Conservation (phyloP, 2,329 filamentous ascomycete species). For the Colletotrichum sp. region DNA sequence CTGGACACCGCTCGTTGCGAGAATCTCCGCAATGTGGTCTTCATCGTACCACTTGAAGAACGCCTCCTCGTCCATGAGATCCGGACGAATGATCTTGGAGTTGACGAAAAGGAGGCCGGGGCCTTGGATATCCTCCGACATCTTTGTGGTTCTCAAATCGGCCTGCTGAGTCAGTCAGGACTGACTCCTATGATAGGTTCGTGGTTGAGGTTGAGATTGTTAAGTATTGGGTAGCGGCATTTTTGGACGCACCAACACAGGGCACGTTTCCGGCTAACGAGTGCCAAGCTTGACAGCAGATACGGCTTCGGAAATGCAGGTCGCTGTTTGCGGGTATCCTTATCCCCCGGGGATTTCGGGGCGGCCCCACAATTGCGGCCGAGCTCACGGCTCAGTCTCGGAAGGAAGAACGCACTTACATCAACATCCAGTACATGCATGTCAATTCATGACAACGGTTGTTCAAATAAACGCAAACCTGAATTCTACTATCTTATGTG, state of each 20-base stretch:
- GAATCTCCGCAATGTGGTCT: not conserved
- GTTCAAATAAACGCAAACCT: not conserved
- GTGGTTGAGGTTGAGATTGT: not conserved
- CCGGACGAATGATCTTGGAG: not conserved
- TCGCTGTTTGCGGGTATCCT: not conserved
- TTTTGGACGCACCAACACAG: not conserved
- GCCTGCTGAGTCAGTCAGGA: not conserved
- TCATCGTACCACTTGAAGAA: not conserved
- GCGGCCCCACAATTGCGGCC: not conserved
- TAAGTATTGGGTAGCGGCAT: fast-evolving
- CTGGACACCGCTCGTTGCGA: not conserved
- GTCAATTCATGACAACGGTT: not conserved
- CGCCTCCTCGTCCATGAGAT: not conserved
- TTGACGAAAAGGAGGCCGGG: not conserved
- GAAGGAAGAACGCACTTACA: not conserved
- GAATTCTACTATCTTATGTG: no score
- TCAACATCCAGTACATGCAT: not conserved
- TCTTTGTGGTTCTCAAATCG: not conserved
- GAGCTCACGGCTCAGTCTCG: not conserved
- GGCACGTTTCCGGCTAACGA: not conserved
- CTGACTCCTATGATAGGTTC: not conserved
- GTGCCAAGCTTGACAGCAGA: not conserved
- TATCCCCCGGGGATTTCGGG: not conserved
- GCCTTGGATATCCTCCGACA: not conserved
- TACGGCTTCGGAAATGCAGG: not conserved